Percentiles rank a stretch among this genome's conserved stretches.
These are phyloP conservation scores for Fusarium coicis DNA, from an alignment of 2,329 filamentous ascomycete species.

Conservation along the genomic window DNA sequence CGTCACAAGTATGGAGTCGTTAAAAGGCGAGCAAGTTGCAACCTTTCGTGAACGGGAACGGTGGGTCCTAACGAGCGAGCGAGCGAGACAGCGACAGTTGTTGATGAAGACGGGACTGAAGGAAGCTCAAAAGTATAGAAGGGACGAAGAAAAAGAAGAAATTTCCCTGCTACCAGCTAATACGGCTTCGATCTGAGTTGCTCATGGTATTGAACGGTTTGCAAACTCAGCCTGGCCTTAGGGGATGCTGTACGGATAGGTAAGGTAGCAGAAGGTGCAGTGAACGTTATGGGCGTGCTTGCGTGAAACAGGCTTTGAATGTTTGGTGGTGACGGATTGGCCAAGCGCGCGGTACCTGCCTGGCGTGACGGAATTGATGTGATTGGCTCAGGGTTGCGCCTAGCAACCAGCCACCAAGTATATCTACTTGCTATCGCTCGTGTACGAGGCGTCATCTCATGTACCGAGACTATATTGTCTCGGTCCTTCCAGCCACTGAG, in stretches of 20 bases:
- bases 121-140: constrained; percentile 13
- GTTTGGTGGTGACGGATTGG: constrained; percentile 38
- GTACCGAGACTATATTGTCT: constrained; percentile 16
- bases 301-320: constrained; percentile 31
- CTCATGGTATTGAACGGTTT: constrained; percentile 36
- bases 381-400: constrained; percentile 30
- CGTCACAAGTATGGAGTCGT: constrained; percentile 28
- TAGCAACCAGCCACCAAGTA: constrained; percentile 40
- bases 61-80: constrained; percentile 35
- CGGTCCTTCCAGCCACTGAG: constrained; percentile 20
- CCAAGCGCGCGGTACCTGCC: constrained; percentile 41
- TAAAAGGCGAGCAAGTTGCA: constrained; percentile 36
- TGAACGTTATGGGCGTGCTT: constrained; percentile 21
- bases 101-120: constrained; percentile 14
- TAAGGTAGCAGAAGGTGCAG: constrained; percentile 12
- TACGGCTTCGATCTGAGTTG: constrained; percentile 31
- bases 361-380: not conserved
- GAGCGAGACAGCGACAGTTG: constrained; percentile 10
- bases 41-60: constrained; percentile 40
- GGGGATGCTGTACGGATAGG: constrained; percentile 11
- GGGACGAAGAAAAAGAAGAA: constrained; percentile 27
- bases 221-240: constrained; percentile 29
- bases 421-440: constrained; percentile 6
- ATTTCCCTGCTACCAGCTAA: constrained; percentile 40
- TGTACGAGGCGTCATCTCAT: not conserved